phyloP scores from a whole-genome alignment of 805 yeast species.

The Candida gorgasii region DNA sequence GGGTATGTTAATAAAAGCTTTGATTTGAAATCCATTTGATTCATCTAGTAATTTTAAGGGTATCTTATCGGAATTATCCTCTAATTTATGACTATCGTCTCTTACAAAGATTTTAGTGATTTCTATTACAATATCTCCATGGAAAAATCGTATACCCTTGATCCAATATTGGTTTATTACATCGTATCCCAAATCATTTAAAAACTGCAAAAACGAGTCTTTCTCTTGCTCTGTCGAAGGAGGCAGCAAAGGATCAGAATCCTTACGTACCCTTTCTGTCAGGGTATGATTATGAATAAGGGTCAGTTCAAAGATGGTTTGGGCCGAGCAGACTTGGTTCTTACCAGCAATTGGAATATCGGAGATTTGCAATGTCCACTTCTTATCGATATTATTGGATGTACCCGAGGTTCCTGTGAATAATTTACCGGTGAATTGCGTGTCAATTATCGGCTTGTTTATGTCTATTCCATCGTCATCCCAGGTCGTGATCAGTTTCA shows the following conservation, averaged over 20 bases:
- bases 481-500: conserved; percentile 54
- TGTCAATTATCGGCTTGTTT: conserved; percentile 25
- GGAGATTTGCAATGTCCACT: conserved; percentile 64
- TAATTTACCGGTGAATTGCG: conserved; percentile 28
- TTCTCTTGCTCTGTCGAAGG: too few species aligned
- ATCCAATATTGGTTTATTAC: conserved; percentile 61
- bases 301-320: conserved; percentile 65
- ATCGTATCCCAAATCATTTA: conserved; percentile 72
- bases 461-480: conserved; percentile 25
- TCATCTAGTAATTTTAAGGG: conserved; percentile 46
- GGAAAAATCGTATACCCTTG: conserved; percentile 61
- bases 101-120: conserved; percentile 49
- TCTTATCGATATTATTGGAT: conserved; percentile 14
- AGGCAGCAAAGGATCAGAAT: too few species aligned
- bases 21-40: conserved; percentile 59
- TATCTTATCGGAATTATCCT: conserved; percentile 18
- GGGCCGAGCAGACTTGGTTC: conserved; percentile 58
- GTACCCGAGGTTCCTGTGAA: conserved; percentile 20
- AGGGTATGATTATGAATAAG: conserved; percentile 49
- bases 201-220: conserved; percentile 41
- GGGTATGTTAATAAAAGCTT: conserved; percentile 69
- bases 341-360: conserved; percentile 80
- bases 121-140: conserved; percentile 62
- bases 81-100: conserved; percentile 19
- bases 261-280: conserved; percentile 1